Conservation (phyloP, 2,329 filamentous ascomycete genomes). For the Hymenoscyphus occultus region DNA sequence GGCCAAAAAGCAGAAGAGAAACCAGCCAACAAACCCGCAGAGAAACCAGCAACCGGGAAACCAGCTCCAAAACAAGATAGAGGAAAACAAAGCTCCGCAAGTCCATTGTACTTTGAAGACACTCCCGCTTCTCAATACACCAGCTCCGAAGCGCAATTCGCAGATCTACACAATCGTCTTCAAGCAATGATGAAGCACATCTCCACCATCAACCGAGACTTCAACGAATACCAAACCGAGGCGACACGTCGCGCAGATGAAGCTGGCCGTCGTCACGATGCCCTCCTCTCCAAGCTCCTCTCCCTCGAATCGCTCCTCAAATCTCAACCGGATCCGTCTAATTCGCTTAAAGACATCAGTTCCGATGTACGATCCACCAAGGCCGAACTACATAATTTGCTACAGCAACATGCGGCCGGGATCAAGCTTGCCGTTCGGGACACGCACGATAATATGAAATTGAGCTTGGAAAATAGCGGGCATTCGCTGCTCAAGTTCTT, state of each 20-base stretch:
- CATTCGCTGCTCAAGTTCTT: conserved; percentile 16
- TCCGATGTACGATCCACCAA: conserved; percentile 57
- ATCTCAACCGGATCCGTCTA: conserved; percentile 44
- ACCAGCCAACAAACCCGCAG: conserved; percentile 36
- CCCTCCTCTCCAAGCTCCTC: conserved; percentile 18
- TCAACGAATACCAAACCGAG: conserved; percentile 46
- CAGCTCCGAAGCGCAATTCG: conserved; percentile 62
- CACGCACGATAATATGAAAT: conserved; percentile 23
- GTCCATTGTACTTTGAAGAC: conserved; percentile 45
- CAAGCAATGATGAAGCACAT: conserved; percentile 71
- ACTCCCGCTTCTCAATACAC: conserved; percentile 40
- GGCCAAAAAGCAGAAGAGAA: conserved; percentile 28
- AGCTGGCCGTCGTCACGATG: conserved; percentile 39
- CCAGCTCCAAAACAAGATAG: conserved; percentile 9
- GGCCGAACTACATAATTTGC: conserved; percentile 42
- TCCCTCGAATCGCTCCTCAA: conserved; percentile 34
- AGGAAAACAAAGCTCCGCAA: conserved; percentile 38
- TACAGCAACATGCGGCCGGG: conserved; percentile 27
- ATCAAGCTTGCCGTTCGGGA: conserved; percentile 27
- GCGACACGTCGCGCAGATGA: conserved; percentile 33
- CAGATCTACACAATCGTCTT: conserved; percentile 80
- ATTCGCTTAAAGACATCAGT: conserved; percentile 52
- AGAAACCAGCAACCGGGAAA: conserved; percentile 32
- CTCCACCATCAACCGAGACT: conserved; percentile 56
- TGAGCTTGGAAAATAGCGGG: conserved; percentile 13